These are phyloP conservation scores for Pyricularia grisea DNA, from an alignment of 2,329 filamentous ascomycete species.

Conservation along the genomic window DNA sequence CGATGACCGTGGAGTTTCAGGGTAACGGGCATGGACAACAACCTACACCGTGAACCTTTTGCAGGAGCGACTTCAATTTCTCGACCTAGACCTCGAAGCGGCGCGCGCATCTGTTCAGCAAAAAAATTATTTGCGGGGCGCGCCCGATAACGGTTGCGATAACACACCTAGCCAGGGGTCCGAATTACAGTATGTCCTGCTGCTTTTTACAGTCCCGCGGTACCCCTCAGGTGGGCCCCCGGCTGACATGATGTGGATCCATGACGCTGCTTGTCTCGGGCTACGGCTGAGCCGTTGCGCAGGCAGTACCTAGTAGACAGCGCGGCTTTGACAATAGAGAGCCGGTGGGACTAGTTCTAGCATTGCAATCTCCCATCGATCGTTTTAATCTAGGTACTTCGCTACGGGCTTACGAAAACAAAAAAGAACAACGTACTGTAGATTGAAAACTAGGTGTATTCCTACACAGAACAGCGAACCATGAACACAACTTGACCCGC, in stretches of 20 bases:
- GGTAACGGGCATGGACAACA: slow-evolving; percentile 3
- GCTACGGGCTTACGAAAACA: background rate
- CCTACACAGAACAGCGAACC: background rate
- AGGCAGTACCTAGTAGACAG: background rate
- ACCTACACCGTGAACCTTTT: background rate
- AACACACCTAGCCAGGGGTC: background rate
- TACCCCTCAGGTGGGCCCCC: background rate
- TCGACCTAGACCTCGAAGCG: slow-evolving; percentile 1
- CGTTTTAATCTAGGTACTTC: background rate
- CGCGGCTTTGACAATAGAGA: background rate
- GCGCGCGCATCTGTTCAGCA: background rate
- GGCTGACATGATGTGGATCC: background rate
- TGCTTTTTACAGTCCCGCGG: background rate
- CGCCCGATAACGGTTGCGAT: background rate
- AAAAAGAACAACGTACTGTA: background rate
- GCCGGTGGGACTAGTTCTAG: background rate
- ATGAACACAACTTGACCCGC: background rate
- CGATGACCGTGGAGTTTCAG: background rate
- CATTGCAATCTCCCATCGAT: background rate
- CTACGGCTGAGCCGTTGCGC: background rate
- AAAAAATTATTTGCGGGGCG: slow-evolving; percentile 6
- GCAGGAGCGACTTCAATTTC: background rate
- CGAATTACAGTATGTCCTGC: background rate
- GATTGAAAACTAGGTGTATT: background rate
- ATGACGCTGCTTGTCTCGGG: slow-evolving; percentile 1